A percentile compares a stretch with the other conserved stretches of the same genome.
Conservation (phyloP, 164 flowering plant species). For the Piper betle region DNA sequence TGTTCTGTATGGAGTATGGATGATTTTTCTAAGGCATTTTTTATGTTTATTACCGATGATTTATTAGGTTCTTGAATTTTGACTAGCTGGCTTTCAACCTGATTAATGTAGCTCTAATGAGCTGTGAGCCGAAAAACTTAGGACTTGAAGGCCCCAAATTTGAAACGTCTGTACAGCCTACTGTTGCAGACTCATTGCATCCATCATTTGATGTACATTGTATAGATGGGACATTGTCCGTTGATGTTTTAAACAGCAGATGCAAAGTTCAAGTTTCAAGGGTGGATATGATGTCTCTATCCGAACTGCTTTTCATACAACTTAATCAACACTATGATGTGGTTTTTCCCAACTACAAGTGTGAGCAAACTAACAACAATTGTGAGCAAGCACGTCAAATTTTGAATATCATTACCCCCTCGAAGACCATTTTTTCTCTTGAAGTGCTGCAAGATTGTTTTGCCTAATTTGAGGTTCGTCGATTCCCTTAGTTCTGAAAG, state of each 20-base stretch:
- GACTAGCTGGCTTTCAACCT: not conserved
- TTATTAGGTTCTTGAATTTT: not conserved
- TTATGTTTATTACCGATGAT: no score
- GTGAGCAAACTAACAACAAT: conserved; percentile 1
- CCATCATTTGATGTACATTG: conserved; percentile 2
- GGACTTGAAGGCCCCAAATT: conserved; percentile 16
- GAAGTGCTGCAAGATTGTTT: conserved; percentile 43
- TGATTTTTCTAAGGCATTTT: no score
- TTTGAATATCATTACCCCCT: conserved; percentile 6
- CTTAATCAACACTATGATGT: conserved; percentile 19
- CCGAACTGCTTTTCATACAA: conserved; percentile 29
- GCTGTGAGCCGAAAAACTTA: conserved; percentile 4
- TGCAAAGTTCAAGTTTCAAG: conserved; percentile 7
- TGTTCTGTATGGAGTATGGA: no score
- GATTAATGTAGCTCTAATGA: no score
- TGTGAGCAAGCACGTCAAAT: no score
- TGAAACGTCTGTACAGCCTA: conserved; percentile 21
- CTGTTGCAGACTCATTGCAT: conserved; percentile 13
- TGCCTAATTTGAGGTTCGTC: conserved; percentile 24
- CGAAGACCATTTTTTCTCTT: conserved; percentile 29
- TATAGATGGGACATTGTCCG: not conserved
- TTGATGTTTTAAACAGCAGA: conserved; percentile 2
- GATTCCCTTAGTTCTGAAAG: conserved; percentile 20
- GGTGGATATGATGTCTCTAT: conserved; percentile 16
- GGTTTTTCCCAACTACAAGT: conserved; percentile 6